A percentile compares a stretch with the other conserved stretches of the same genome.
Conservation (phyloP, 148 eudicot genomes). For the Camellia granthamiana region DNA sequence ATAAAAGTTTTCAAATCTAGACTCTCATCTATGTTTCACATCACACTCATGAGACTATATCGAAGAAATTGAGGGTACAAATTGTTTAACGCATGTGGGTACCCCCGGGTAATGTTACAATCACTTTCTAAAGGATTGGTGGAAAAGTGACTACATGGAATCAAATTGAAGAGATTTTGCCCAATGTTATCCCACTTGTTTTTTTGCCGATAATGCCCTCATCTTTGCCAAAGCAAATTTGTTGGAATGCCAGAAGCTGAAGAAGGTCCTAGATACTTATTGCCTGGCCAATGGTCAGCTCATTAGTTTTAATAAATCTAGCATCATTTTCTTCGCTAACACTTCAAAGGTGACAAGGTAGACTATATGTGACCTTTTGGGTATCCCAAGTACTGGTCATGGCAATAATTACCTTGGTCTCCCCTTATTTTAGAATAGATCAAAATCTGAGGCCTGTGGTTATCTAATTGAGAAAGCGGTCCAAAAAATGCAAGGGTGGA, state of each 20-base stretch:
- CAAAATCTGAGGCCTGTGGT: background rate
- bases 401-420: background rate
- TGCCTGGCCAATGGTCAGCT: background rate
- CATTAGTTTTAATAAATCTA: too few species aligned
- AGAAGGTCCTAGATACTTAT: background rate
- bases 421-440: background rate
- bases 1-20: too few species aligned
- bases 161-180: too few species aligned
- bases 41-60: too few species aligned
- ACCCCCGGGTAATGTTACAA: too few species aligned
- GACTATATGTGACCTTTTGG: background rate
- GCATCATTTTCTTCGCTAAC: background rate
- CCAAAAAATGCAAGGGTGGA: background rate
- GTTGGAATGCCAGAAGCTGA: background rate
- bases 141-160: too few species aligned
- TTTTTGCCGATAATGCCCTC: background rate
- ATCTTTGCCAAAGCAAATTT: background rate
- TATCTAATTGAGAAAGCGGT: background rate
- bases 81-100: too few species aligned
- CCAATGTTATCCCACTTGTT: background rate
- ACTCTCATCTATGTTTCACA: too few species aligned
- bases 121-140: too few species aligned
- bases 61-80: too few species aligned
- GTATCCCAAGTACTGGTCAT: background rate
- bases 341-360: background rate